Evolutionary conservation across 2,329 filamentous ascomycete species (phyloP).

Genomic region (Zasmidium cellare): DNA sequence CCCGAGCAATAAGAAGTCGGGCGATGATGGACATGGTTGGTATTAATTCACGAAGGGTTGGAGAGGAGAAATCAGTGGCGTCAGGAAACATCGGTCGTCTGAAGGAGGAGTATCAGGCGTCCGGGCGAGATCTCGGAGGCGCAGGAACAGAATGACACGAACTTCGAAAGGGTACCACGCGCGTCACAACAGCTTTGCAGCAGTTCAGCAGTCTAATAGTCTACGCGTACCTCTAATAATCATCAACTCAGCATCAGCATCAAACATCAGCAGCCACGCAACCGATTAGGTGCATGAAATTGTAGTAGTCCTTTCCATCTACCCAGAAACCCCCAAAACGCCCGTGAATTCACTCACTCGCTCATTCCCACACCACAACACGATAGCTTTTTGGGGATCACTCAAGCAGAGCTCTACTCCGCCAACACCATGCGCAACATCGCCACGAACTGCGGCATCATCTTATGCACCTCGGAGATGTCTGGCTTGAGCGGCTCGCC

Average conservation of each 20-base stretch:
- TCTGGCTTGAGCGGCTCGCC: conserved; percentile 40
- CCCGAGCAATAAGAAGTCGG: conserved; percentile 54
- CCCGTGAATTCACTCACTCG: no score
- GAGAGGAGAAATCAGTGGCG: not conserved
- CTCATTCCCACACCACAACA: no score
- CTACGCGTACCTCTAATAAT: not conserved
- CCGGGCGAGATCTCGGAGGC: not conserved
- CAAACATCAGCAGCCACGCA: not conserved
- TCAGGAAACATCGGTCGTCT: not conserved
- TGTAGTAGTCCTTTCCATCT: not conserved
- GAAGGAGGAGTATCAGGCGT: not conserved
- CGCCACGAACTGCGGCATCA: conserved; percentile 35
- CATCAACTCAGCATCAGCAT: not conserved
- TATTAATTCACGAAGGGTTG: conserved; percentile 9
- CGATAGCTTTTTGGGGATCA: no score
- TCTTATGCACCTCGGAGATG: conserved; percentile 34
- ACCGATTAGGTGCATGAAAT: conserved; percentile 11
- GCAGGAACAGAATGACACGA: no score
- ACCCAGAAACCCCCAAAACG: not conserved
- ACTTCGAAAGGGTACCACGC: no score
- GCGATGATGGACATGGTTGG: conserved; percentile 59
- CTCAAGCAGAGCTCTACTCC: conserved; percentile 13
- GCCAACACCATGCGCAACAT: conserved; percentile 40
- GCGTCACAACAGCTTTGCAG: not conserved
- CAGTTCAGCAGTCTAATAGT: not conserved